Percentiles rank a stretch among this genome's conserved stretches.
Evolutionary conservation across 768 basidiomycete species (phyloP).

Genomic region (Kwoniella newhampshirensis): DNA sequence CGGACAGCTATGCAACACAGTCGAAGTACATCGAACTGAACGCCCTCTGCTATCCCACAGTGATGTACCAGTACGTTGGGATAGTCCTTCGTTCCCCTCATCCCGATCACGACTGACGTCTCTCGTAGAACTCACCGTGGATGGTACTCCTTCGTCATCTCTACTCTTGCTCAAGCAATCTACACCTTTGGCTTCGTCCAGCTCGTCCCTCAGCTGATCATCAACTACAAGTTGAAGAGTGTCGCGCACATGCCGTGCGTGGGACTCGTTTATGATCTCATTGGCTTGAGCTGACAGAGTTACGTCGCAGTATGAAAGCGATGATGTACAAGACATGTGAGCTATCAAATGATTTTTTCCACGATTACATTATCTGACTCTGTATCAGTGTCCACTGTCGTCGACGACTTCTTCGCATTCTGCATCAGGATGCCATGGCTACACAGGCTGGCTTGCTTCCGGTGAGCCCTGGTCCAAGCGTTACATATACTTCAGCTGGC

Average conservation of each 20-base stretch:
- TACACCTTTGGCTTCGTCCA: slow-evolving; percentile 94
- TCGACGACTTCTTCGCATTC: slow-evolving; percentile 85
- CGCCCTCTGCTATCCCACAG: slow-evolving; percentile 7
- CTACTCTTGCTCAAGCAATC: slow-evolving; percentile 70
- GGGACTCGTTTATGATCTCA: too few relatives aligned
- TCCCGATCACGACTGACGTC: not conserved
- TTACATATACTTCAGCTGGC: not conserved
- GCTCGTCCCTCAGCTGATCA: slow-evolving; percentile 63
- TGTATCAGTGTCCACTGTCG: slow-evolving; percentile 54
- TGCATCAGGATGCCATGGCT: slow-evolving; percentile 96
- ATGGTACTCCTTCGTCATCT: slow-evolving; percentile 95
- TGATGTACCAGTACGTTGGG: slow-evolving; percentile 33
- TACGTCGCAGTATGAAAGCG: slow-evolving; percentile 68
- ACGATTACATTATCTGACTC: too few relatives aligned
- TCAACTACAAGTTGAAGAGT: slow-evolving; percentile 95
- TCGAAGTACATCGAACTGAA: too few relatives aligned
- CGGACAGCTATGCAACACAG: too few relatives aligned
- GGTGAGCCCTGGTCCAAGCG: slow-evolving; percentile 11
- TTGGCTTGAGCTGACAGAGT: slow-evolving; percentile 20
- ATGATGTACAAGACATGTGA: slow-evolving; percentile 91
- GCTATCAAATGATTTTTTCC: slow-evolving; percentile 48
- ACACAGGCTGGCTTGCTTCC: slow-evolving; percentile 56
- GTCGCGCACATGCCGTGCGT: slow-evolving; percentile 86
- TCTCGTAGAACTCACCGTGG: slow-evolving; percentile 80
- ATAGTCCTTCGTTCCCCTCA: not conserved